Conservation (phyloP, 2,329 filamentous ascomycete species). For the Colletotrichum graminicola region DNA sequence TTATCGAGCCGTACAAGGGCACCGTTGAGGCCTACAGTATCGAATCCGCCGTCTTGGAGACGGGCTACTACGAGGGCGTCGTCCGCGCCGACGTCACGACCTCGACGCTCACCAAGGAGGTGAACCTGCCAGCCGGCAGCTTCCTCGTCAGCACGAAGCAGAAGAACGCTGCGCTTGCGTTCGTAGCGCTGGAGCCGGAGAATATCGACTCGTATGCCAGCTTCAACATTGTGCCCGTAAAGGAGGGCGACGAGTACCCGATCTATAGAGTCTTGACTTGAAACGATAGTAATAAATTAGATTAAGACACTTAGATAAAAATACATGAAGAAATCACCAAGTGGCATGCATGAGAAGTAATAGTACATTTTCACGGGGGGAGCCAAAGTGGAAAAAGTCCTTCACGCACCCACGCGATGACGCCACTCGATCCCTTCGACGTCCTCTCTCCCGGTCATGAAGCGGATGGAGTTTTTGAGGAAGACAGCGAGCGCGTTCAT, state of each 20-base stretch:
- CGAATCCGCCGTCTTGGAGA: conserved; percentile 44
- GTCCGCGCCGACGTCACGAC: conserved; percentile 45
- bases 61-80: conserved; percentile 48
- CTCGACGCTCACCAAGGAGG: conserved; percentile 37
- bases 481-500: conserved; percentile 44
- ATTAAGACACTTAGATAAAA: neutral
- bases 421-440: conserved; percentile 27
- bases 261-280: conserved; percentile 46
- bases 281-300: neutral
- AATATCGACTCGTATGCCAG: conserved; percentile 52
- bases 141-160: conserved; percentile 50
- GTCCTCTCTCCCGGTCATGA: conserved; percentile 35
- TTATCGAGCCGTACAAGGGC: conserved; percentile 45
- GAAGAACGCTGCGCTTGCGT: conserved; percentile 49
- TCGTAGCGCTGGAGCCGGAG: conserved; percentile 50
- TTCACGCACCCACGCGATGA: conserved; percentile 1
- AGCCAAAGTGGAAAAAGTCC: neutral
- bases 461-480: conserved; percentile 11
- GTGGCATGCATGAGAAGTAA: no score
- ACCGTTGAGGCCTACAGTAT: conserved; percentile 48
- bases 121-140: conserved; percentile 47
- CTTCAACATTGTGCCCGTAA: conserved; percentile 48
- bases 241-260: conserved; percentile 49
- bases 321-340: neutral
- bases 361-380: neutral